A percentile compares a stretch with the other conserved stretches of the same genome.
These are phyloP conservation scores for Amorphotheca resinae DNA, from an alignment of 495 filamentous ascomycete genomes.

Conservation along the genomic window DNA sequence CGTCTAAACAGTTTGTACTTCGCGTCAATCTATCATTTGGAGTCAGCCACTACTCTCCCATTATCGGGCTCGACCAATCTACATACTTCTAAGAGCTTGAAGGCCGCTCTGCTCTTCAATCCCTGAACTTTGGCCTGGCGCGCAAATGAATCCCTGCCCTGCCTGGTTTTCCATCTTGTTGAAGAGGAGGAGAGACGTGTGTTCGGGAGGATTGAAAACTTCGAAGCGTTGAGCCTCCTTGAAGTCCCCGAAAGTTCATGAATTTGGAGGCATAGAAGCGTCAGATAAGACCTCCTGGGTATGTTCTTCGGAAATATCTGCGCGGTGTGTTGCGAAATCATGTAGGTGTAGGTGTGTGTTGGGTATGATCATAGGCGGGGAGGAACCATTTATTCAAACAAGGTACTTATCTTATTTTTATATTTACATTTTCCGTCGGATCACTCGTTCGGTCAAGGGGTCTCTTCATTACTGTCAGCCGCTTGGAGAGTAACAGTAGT, in stretches of 20 bases:
- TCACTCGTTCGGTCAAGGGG: no score
- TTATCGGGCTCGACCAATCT: conserved; percentile 1
- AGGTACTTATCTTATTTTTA: no score
- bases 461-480: no score
- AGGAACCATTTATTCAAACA: background rate
- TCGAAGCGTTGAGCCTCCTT: background rate
- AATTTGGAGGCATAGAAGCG: background rate
- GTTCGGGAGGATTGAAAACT: background rate
- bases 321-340: conserved; percentile 15
- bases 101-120: conserved; percentile 80
- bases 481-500: no score
- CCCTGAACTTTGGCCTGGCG: conserved; percentile 60
- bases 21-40: conserved; percentile 50
- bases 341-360: conserved; percentile 2
- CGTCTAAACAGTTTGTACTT: conserved; percentile 65
- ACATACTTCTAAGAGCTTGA: conserved; percentile 71
- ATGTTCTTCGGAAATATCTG: conserved; percentile 2
- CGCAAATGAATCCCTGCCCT: conserved; percentile 55
- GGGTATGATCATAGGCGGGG: background rate
- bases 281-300: background rate
- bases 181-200: conserved; percentile 44
- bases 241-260: background rate
- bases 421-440: no score
- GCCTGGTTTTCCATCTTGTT: conserved; percentile 70
- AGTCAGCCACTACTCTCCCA: conserved; percentile 6